Conservation (phyloP, 2,329 filamentous ascomycete species). For the Knufia fluminis region DNA sequence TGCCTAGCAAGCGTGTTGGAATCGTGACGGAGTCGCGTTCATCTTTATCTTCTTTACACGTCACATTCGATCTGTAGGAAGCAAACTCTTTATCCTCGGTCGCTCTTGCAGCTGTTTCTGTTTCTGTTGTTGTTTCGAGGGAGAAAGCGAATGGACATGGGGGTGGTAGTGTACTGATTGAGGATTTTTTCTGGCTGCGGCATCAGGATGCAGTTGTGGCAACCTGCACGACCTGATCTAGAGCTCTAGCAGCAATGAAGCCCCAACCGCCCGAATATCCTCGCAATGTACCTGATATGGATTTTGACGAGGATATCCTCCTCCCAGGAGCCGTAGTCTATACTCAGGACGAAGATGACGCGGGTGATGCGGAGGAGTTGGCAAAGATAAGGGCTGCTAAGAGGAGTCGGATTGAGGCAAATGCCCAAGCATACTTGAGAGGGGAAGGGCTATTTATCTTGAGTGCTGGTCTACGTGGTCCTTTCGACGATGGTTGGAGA, state of each 20-base stretch:
- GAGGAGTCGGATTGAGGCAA: conserved; percentile 33
- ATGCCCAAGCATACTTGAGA: conserved; percentile 34
- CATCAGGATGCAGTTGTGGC: neutral
- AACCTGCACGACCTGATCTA: neutral
- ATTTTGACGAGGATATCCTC: conserved; percentile 15
- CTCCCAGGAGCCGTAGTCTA: conserved; percentile 18
- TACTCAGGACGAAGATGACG: conserved; percentile 7
- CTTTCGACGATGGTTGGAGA: conserved; percentile 35
- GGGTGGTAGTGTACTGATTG: too few species aligned
- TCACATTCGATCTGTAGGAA: neutral
- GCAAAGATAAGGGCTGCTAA: conserved; percentile 27
- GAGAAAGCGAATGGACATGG: neutral
- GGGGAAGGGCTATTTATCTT: conserved; percentile 37
- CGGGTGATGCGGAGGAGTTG: conserved; percentile 4
- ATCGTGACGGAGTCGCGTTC: too few species aligned
- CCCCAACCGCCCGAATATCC: conserved; percentile 16
- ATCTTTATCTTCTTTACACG: neutral
- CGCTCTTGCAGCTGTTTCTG: neutral
- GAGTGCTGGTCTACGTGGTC: conserved; percentile 37
- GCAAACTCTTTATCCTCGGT: neutral
- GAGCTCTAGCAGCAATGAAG: neutral
- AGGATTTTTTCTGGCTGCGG: neutral
- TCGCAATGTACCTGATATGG: conserved; percentile 17
- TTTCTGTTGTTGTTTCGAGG: neutral
- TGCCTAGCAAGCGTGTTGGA: neutral